These are phyloP conservation scores for Aspergillus fructus DNA, from an alignment of 2,329 filamentous ascomycete genomes.

Conservation along the genomic window DNA sequence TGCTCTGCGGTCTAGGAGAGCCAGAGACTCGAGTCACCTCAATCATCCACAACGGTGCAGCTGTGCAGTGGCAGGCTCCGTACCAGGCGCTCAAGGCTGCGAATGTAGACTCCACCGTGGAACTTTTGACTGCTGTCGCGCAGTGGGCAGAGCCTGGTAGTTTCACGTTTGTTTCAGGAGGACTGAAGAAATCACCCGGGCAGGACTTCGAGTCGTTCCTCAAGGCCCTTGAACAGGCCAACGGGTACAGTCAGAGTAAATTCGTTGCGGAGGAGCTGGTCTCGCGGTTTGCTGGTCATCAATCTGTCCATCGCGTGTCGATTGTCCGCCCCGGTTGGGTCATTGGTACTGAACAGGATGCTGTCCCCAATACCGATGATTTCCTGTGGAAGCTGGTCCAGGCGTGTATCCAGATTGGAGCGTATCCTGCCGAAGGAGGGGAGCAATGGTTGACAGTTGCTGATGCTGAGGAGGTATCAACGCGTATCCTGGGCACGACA, in stretches of 20 bases:
- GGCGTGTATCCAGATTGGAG: background rate
- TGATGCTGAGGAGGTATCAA: background rate
- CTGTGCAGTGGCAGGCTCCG: constrained; percentile 10
- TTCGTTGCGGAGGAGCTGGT: constrained; percentile 1
- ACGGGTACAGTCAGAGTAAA: constrained; percentile 4
- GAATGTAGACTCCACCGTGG: constrained; percentile 12
- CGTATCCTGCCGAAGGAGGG: background rate
- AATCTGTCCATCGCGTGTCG: background rate
- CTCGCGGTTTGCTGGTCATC: background rate
- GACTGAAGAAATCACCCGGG: background rate
- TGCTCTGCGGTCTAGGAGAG: background rate
- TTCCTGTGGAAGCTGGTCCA: background rate
- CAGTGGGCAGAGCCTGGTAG: background rate
- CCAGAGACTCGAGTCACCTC: background rate
- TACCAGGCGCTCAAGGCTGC: constrained; percentile 5
- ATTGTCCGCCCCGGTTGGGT: background rate
- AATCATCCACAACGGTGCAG: constrained; percentile 16
- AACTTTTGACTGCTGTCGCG: background rate
- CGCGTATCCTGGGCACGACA: background rate
- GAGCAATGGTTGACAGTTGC: background rate
- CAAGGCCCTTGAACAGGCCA: background rate
- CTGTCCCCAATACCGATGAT: background rate
- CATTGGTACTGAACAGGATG: background rate
- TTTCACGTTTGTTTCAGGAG: background rate
- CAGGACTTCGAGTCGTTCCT: background rate